Evolutionary conservation across 495 filamentous ascomycete species (phyloP), one percentile per base, ranked within the genome.

Genomic region (Choiromyces venosus): DNA sequence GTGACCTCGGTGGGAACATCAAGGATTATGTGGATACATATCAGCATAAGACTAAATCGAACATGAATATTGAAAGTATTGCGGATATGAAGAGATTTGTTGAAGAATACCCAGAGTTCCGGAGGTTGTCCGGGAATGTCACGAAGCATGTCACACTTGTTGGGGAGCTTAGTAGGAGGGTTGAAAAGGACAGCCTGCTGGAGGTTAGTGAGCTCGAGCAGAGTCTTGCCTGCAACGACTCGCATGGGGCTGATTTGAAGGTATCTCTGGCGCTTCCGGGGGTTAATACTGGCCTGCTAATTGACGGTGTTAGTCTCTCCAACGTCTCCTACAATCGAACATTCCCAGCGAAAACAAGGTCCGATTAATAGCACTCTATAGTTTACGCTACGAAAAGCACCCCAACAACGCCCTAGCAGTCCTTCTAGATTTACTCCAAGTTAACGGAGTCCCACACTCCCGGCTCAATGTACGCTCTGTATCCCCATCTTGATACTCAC

Each of bases 1-100:
- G 95, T 61, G 95, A 99, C 76, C 87, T 99, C 29, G 95, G 95
- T 33, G 92, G 95, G 69, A 98, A 97, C 80, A 97, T 97, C 82
- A 98, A 98, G 82, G 94, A 97, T 73, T 98, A 98, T 82, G 95
- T 99, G 73, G 93, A 96, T 82, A 95, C 97, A 75, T 98, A 97
- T 81, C 95, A 97, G 78, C 92, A 90, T 37, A 97, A 97, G 82
- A 96, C 93, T 16, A 91, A 97, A 80, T 95, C 88, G 75, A 96
- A 89, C 78, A 91, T 91, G 82, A 94, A 96, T 79, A 96, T 99
- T 76, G 95, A 99, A 77, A 97, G 93, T 38, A 97, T 99, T 71
- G 86, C 90, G 46, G 95, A 99, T 80, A 99, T 99, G 95, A 99
- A 99, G 83, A 93, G 94, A 64, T 98, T 99, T 80, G 94, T 99